Evolutionary conservation across 2,329 filamentous ascomycete species (phyloP).

Genomic region (Penicillium thymicola): DNA sequence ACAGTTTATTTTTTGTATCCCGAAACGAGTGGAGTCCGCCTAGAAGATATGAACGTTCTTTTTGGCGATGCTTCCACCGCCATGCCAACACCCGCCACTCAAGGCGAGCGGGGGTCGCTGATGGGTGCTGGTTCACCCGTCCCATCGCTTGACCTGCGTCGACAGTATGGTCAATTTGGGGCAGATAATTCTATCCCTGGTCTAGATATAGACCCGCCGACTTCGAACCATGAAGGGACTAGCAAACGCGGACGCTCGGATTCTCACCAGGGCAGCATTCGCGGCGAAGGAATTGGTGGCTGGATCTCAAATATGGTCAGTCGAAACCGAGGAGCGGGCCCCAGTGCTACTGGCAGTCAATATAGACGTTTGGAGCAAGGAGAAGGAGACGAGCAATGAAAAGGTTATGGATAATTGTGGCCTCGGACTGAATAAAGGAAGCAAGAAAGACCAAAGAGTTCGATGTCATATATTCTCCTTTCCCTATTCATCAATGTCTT

Average conservation of each 20-base stretch:
- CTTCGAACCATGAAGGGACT: constrained; percentile 51
- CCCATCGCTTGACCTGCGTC: constrained; percentile 69
- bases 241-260: constrained; percentile 47
- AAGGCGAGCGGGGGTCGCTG: constrained; percentile 77
- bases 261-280: constrained; percentile 33
- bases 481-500: neutral
- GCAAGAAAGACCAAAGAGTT: neutral
- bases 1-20: constrained; percentile 96
- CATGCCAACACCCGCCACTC: constrained; percentile 72
- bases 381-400: constrained; percentile 31
- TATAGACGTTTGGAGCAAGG: constrained; percentile 48
- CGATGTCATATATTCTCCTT: neutral
- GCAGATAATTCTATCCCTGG: constrained; percentile 71
- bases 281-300: constrained; percentile 59
- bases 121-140: constrained; percentile 75
- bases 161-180: constrained; percentile 46
- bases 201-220: constrained; percentile 76
- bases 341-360: constrained; percentile 41
- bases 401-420: neutral
- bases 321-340: constrained; percentile 42
- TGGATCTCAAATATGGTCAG: constrained; percentile 68
- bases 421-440: neutral
- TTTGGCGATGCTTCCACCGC: constrained; percentile 91
- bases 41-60: constrained; percentile 94
- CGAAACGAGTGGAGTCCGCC: constrained; percentile 88